Base-by-base conservation (phyloP, 768 basidiomycete genomes). In the Flagelloscypha sp. region DNA sequence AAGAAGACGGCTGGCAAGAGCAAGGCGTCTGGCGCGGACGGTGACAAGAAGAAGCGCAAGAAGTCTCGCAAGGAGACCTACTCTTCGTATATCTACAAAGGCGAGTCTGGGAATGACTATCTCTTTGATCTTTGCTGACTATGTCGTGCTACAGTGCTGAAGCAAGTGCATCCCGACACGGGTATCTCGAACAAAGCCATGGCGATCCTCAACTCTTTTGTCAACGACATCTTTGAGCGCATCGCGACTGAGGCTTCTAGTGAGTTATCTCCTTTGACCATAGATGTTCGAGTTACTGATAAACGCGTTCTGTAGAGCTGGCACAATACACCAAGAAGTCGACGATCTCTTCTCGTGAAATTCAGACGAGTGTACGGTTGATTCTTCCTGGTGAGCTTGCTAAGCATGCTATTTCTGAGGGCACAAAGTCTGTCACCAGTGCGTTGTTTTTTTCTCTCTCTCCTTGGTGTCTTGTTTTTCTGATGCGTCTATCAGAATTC, bases 171-270 rank as follows among this genome's bases (percentile, higher is more conserved):
- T 67, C 94, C 93, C 35, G 92, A 94, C 52, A 94, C 92, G 35
- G 93, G 93, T 81, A 94, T 95, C 74, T 94, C 90, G 24, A 94
- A 89, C 76, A 94, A 94, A 63, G 83, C 84, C 3, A 88, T 90
- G 85, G 81, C 84, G 44, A 90, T 92, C 52, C 65, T 89, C 28
- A 87, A 90, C 70, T 84, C 81, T 19, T 90, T 93, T 45, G 89
- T 92, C 61, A 90, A 92, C 53, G 88, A 90, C 47, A 89, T 92
- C 57, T 92, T 93, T 43, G 89, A 92, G 57, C 83, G 90, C 20
- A 85, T 93, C 54, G 89, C 87, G 4, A 79, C 77, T 10, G 87
- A 89, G 49, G 87, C 88, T 33, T 88, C 85, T 45, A 88, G 86
- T 88, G 36, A 40, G 83, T 62, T 10, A 6, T 48, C 24, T 33